phyloP scores from a whole-genome alignment of 164 flowering plant genomes.

The Stephania yunnanensis region DNA sequence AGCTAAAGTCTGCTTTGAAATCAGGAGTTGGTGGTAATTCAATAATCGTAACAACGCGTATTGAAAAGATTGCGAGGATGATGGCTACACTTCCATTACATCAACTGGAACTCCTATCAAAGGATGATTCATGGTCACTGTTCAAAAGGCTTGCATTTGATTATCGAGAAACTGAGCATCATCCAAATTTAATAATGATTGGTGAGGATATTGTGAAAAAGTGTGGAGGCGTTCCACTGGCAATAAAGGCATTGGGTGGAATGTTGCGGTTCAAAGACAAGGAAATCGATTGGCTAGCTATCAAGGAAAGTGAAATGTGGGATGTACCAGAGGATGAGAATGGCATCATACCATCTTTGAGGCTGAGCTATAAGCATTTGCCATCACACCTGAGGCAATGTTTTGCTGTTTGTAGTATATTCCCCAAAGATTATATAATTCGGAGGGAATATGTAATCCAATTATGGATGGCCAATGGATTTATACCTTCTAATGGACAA shows the following conservation, averaged over 20 bases:
- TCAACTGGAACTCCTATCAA: not conserved
- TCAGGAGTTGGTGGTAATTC: not conserved
- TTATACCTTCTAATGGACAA: not conserved
- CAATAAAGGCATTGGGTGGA: constrained; percentile 11
- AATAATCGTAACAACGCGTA: constrained; percentile 2
- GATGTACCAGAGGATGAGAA: not conserved
- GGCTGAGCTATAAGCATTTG: constrained; percentile 14
- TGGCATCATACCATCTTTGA: constrained; percentile 14
- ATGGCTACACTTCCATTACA: not conserved
- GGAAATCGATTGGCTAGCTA: constrained; percentile 8
- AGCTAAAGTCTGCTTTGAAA: not conserved
- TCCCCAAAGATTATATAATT: constrained; percentile 13
- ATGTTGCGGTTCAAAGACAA: constrained; percentile 5
- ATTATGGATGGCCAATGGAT: not conserved
- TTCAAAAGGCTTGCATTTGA: not conserved
- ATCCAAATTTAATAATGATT: not conserved
- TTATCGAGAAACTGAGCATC: not conserved
- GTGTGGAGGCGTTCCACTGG: constrained; percentile 18
- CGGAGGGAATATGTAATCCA: not conserved
- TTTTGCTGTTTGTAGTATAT: constrained; percentile 19
- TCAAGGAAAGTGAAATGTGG: constrained; percentile 15
- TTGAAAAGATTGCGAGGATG: not conserved
- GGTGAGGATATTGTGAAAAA: constrained; percentile 1
- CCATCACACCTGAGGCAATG: constrained; percentile 15
- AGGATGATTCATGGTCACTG: constrained; percentile 3